Base-by-base conservation (phyloP, 2,329 filamentous ascomycete genomes). In the Apiospora malaysiana region DNA sequence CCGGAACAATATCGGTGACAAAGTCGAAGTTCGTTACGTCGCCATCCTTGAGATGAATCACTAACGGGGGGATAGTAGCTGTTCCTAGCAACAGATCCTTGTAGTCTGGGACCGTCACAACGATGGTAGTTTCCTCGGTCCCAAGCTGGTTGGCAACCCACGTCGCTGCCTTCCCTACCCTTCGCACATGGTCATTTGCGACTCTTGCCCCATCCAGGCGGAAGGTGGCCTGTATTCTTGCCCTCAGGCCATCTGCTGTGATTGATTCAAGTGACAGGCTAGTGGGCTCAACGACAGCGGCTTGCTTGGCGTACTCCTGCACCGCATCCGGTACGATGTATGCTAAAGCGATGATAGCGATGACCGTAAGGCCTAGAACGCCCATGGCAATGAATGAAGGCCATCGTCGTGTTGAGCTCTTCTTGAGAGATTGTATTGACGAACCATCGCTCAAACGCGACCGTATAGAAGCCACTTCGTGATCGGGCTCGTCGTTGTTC, bases 231-330 rank as follows among this genome's bases (percentile, higher is more conserved):
- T 95, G 92, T 66, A 99, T 86, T 73, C 94, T 91, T 43, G 94
- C 92, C 72, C 88, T 89, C 10, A 98, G 89, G 16, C 96, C 95
- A 71, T 91, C 87, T 9, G 89, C 79, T 0, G 94, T 98, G 74
- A 98, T 92, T 2, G 92, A 94, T 77, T 96, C 93, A 72, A 99
- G 90, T 1, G 94, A 94, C 25, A 99, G 83, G 75, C 91, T 93
- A 7, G 92, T 94, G 1, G 96, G 94, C 78, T 95, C 90, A 74
- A 99, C 89, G 23, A 95, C 90, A 32, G 92, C 87, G 3, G 95
- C 94, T 80, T 95, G 87, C 81, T 95, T 92, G 67, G 93, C 93
- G 81, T 99, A 99, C 78, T 94, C 89, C 81, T 97, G 90, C 14
- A 97, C 89, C 9, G 92, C 89, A 21, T 92, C 90, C 1, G 95